Evolutionary conservation across 192 early-diverging fungal species (phyloP).

Genomic region (Thamnidium elegans): DNA sequence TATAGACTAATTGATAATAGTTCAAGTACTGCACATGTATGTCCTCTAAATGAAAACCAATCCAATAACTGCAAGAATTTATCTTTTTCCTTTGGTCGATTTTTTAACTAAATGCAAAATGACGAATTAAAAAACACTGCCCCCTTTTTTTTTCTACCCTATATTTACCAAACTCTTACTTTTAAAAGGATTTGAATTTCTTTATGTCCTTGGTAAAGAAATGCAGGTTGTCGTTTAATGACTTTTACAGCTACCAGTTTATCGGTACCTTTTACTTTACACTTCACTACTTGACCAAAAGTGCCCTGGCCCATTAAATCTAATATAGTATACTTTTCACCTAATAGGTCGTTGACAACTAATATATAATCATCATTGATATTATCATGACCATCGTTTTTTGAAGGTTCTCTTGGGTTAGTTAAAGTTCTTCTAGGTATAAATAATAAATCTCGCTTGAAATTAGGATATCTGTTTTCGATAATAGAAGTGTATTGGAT

Average conservation of each 20-base stretch:
- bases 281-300: constrained; percentile 98
- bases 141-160: background rate
- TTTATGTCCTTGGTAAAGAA: constrained; percentile 91
- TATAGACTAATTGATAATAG: constrained; percentile 92
- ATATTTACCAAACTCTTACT: constrained; percentile 37
- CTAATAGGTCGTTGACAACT: constrained; percentile 89
- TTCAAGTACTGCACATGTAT: constrained; percentile 95
- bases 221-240: constrained; percentile 95
- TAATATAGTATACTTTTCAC: constrained; percentile 83
- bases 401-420: constrained; percentile 83
- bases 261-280: constrained; percentile 84
- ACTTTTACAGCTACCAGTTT: constrained; percentile 92
- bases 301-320: constrained; percentile 97
- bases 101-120: constrained; percentile 6
- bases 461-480: constrained; percentile 70
- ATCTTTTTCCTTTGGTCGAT: constrained; percentile 84
- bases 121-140: background rate
- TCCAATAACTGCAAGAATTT: constrained; percentile 86
- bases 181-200: constrained; percentile 89
- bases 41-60: constrained; percentile 87
- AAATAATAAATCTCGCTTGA: constrained; percentile 68
- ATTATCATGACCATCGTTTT: constrained; percentile 94
- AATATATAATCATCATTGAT: constrained; percentile 93
- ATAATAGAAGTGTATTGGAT: constrained; percentile 45
- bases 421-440: constrained; percentile 91